Percentiles rank a stretch among this genome's conserved stretches.
Evolutionary conservation across 768 basidiomycete genomes (phyloP).

Genomic region (Amanita inopinata): DNA sequence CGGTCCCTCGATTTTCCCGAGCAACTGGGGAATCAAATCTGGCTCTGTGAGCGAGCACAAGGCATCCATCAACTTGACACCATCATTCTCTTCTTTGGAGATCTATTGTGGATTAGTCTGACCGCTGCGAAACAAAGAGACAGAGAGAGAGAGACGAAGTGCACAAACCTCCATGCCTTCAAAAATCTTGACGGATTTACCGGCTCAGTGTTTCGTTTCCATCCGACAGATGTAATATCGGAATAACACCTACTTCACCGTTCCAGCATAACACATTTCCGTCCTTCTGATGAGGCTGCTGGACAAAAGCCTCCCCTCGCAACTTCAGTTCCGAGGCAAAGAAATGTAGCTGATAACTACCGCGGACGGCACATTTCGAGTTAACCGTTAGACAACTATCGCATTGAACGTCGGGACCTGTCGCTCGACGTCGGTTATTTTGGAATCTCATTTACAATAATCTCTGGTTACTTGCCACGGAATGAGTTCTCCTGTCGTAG

Average conservation of each 20-base stretch:
- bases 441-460: background rate
- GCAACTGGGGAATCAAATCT: conserved; percentile 37
- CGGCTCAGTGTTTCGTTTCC: no score
- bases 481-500: conserved; percentile 42
- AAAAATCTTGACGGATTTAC: conserved; percentile 50
- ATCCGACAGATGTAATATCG: no score
- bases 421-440: conserved; percentile 3
- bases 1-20: conserved; percentile 74
- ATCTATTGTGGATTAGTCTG: conserved; percentile 31
- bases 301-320: conserved; percentile 45
- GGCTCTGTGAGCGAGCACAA: conserved; percentile 21
- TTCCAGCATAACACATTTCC: conserved; percentile 76
- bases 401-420: conserved; percentile 62
- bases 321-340: conserved; percentile 71
- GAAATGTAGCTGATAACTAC: conserved; percentile 21
- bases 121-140: background rate
- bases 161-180: conserved; percentile 67
- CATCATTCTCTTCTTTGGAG: conserved; percentile 58
- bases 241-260: conserved; percentile 63
- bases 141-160: no score
- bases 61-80: conserved; percentile 36
- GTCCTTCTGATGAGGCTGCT: conserved; percentile 57
- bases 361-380: background rate
- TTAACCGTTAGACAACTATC: background rate
- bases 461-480: conserved; percentile 37